phyloP scores from a whole-genome alignment of 306 rosid genomes.

The Gastrolobium bilobum region DNA sequence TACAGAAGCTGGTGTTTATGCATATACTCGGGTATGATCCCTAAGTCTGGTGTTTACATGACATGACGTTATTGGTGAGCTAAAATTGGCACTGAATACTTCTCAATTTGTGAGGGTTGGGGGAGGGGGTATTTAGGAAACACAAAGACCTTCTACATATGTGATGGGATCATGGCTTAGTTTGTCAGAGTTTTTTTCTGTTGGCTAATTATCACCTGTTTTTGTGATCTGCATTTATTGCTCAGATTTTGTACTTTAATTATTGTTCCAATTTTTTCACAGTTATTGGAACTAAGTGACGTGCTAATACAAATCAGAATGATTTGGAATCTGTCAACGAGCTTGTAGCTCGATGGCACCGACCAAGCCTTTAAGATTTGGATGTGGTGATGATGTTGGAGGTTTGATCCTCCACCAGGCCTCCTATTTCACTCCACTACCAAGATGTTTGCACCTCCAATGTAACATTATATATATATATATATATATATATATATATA shows the following conservation, averaged over 20 bases:
- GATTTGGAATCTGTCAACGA: not conserved
- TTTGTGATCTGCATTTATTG: slow-evolving; percentile 17
- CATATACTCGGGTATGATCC: slow-evolving; percentile 77
- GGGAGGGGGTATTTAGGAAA: not conserved
- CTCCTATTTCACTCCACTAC: not conserved
- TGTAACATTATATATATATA: no score
- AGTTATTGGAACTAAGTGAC: not conserved
- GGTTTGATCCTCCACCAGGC: slow-evolving; percentile 6
- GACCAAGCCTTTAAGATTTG: slow-evolving; percentile 9
- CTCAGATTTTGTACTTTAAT: slow-evolving; percentile 9
- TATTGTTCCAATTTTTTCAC: not conserved
- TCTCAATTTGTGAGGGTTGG: slow-evolving; percentile 15
- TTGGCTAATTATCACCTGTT: not conserved
- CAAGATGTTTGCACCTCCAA: not conserved
- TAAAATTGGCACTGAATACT: slow-evolving; percentile 15
- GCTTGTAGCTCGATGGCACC: not conserved
- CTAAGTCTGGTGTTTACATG: slow-evolving; percentile 31
- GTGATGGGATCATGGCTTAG: slow-evolving; percentile 16
- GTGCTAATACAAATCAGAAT: not conserved
- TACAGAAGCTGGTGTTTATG: slow-evolving; percentile 93
- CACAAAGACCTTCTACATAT: not conserved
- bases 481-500: no score
- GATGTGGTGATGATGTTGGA: not conserved
- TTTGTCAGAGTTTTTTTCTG: slow-evolving; percentile 13
- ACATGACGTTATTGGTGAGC: slow-evolving; percentile 16